These are phyloP conservation scores for Penicillium pancosmium DNA, from an alignment of 495 filamentous ascomycete genomes.

Conservation along the genomic window DNA sequence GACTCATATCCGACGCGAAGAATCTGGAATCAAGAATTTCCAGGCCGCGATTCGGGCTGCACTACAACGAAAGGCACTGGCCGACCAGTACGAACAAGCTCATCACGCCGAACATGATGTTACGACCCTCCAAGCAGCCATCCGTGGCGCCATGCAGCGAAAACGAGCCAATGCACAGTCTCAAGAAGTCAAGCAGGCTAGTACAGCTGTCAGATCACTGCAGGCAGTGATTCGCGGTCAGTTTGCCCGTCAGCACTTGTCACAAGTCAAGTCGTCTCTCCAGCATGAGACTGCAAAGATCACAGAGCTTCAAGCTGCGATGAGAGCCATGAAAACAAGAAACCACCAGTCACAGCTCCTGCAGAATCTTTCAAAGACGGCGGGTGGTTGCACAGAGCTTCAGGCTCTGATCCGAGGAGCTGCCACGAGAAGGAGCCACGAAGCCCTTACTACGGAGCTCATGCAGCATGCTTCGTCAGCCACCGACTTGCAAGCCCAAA, in stretches of 20 bases:
- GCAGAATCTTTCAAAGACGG: slow-evolving; percentile 35
- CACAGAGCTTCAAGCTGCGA: slow-evolving; percentile 48
- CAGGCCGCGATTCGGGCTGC: slow-evolving; percentile 65
- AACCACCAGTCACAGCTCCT: slow-evolving; percentile 30
- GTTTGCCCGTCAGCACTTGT: slow-evolving; percentile 45
- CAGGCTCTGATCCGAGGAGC: slow-evolving; percentile 50
- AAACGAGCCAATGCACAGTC: slow-evolving; percentile 51
- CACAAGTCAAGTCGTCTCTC: slow-evolving; percentile 35
- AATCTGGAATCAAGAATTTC: slow-evolving; percentile 58
- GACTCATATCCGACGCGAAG: slow-evolving; percentile 59
- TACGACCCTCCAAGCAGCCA: slow-evolving; percentile 69
- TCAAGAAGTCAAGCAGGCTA: slow-evolving; percentile 42
- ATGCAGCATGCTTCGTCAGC: slow-evolving; percentile 31
- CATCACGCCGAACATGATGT: slow-evolving; percentile 53
- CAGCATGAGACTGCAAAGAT: slow-evolving; percentile 37
- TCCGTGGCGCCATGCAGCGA: slow-evolving; percentile 58
- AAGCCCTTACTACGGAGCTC: slow-evolving; percentile 31
- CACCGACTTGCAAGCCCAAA: slow-evolving; percentile 37
- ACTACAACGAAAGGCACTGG: slow-evolving; percentile 52
- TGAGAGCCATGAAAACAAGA: slow-evolving; percentile 42
- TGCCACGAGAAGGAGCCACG: slow-evolving; percentile 28
- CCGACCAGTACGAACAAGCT: slow-evolving; percentile 49
- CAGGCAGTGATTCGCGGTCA: slow-evolving; percentile 57
- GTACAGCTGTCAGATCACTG: slow-evolving; percentile 31
- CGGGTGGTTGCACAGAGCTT: slow-evolving; percentile 30